Evolutionary conservation across 768 basidiomycete species (phyloP), one percentile per base, ranked within the genome.

Genomic region (Cyclocybe aegerita): DNA sequence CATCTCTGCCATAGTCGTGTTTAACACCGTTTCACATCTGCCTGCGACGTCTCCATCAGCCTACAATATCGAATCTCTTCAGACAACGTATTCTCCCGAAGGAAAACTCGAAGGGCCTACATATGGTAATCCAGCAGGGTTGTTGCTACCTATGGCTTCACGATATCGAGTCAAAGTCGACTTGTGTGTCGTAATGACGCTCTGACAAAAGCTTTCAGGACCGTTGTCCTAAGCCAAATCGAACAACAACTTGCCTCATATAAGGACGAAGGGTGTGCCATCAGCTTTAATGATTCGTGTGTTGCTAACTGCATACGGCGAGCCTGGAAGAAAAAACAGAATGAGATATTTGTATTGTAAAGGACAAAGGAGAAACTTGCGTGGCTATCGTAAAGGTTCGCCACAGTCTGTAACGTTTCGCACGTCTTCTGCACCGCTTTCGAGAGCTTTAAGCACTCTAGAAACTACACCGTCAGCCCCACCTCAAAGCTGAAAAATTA

Each of bases 1-100:
- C 75, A 93, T 83, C 71, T 94, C 91, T 0, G 92, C 89, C 83
- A 92, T 86, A 1, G 91, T 93, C 7, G 83, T 84, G 64, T 94
- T 93, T 23, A 95, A 70, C 6, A 93, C 89, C 0, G 92, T 93
- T 68, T 95, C 92, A 63, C 88, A 93, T 14, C 92, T 81, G 3
- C 81, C 76, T 2, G 83, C 82, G 54, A 86, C 68, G 12, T 87
- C 84, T 42, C 86, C 83, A 57, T 86, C 74, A 10, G 76, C 65
- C 84, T 87, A 61, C 29, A 29, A n/a, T 9, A 43, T 33, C 6
- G 6, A 9, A 43, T 16, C 29, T 35, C 4, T 16, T 36, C 34
- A 35, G 7, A 12, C 30, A 47, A 32, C 39, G 15, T n/a, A 46
- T 9, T 14, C 14, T 10, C 23, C 14, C 30, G n/a, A 7, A 11